Conservation (phyloP, 192 early-diverging fungal genomes). For the Coemansia aciculifera region DNA sequence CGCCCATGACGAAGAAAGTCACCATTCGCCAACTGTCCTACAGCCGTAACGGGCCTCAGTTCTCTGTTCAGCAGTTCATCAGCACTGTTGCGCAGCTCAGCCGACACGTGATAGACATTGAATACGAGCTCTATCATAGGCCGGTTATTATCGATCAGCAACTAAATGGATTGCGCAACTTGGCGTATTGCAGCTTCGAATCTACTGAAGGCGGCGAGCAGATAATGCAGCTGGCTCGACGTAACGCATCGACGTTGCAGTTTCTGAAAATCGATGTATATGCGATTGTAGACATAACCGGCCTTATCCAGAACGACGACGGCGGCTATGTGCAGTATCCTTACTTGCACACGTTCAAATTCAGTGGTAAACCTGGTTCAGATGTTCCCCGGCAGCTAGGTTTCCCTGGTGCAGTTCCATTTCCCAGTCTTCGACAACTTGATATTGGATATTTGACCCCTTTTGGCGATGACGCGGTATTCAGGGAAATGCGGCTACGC, state of each 20-base stretch:
- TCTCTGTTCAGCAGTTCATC: not conserved
- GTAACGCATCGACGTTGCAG: not conserved
- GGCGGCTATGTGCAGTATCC: not conserved
- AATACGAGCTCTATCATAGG: no score
- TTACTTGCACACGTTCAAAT: not conserved
- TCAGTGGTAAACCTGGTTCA: not conserved
- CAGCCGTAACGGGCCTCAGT: not conserved
- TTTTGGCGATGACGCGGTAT: not conserved
- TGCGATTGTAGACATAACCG: not conserved
- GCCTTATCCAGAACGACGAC: not conserved
- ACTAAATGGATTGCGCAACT: not conserved
- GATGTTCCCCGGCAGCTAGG: not conserved
- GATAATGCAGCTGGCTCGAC: not conserved
- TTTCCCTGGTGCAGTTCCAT: not conserved
- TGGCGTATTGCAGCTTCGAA: not conserved
- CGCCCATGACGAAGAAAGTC: not conserved
- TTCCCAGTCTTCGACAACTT: not conserved
- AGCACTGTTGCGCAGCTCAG: not conserved
- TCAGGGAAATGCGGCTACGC: not conserved
- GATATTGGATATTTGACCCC: not conserved
- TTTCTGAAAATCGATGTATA: not conserved
- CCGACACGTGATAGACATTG: no score
- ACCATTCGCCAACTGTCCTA: not conserved
- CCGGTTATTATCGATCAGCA: not conserved
- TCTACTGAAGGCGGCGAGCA: not conserved